Conservation (phyloP, 352 stramenopile genomes). For the Globisporangium middletonii region DNA sequence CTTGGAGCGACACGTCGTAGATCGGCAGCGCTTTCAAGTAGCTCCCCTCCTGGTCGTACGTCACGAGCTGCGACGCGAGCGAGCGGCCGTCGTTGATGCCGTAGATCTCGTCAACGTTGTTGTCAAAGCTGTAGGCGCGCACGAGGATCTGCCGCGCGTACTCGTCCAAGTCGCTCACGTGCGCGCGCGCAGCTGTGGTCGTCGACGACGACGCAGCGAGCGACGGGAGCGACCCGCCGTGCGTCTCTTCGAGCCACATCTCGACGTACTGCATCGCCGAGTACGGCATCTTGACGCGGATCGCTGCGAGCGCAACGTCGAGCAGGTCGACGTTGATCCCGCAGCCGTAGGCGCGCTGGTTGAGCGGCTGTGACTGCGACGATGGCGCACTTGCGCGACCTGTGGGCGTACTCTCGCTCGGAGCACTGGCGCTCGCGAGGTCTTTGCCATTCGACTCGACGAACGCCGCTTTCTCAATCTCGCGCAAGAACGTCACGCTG, state of each 20-base stretch:
- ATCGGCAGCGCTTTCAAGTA: slow-evolving; percentile 59
- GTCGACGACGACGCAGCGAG: slow-evolving; percentile 16
- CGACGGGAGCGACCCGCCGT: slow-evolving; percentile 41
- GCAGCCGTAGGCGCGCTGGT: slow-evolving; percentile 44
- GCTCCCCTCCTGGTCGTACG: slow-evolving; percentile 61
- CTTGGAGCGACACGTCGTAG: slow-evolving; percentile 65
- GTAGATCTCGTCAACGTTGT: slow-evolving; percentile 68
- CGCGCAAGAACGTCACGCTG: slow-evolving; percentile 73
- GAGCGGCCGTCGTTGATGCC: slow-evolving; percentile 73
- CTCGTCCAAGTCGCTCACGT: slow-evolving; percentile 21
- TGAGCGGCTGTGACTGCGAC: slow-evolving; percentile 9
- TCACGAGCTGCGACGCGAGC: slow-evolving; percentile 61
- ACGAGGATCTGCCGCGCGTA: slow-evolving; percentile 50
- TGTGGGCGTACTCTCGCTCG: slow-evolving; percentile 1
- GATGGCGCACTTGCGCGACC: not conserved
- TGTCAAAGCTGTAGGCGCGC: slow-evolving; percentile 53
- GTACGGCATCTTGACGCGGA: slow-evolving; percentile 81
- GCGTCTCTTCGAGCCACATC: slow-evolving; percentile 69
- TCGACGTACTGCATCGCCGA: slow-evolving; percentile 88
- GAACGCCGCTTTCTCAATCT: slow-evolving; percentile 68
- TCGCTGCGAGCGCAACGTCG: slow-evolving; percentile 51
- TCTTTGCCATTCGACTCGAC: slow-evolving; percentile 48
- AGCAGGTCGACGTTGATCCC: slow-evolving; percentile 60
- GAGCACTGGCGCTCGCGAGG: slow-evolving; percentile 6
- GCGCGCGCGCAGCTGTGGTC: slow-evolving; percentile 6